Base-by-base conservation (phyloP, 2,329 filamentous ascomycete species). In the Botryosphaeria dothidea region DNA sequence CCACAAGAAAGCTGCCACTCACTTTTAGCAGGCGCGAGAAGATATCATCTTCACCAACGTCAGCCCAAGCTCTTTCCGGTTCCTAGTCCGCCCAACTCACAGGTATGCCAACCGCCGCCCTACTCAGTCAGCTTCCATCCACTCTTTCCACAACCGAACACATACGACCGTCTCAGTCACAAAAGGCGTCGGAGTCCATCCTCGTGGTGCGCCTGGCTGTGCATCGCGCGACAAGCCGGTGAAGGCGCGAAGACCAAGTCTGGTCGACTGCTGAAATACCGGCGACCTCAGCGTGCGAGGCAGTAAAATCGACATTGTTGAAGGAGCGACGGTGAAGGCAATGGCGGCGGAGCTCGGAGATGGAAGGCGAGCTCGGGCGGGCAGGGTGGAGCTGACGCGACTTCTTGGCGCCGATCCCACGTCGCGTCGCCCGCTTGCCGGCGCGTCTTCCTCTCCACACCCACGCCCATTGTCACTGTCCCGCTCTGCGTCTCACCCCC, bases 51-150 rank as follows among this genome's bases (percentile, higher is more conserved):
- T 58, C 31, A n/a, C 48, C 11, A 15, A 17, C 27, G 29, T 41
- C 34, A 65, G 66, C 62, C 56, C 58, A 49, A 29, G 36, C 31
- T 31, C 48, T 51, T 34, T 8, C 34, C 3, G 7, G 3, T n/a
- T 52, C 21, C 25, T 6, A 19, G 29, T 3, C 27, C 19, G 5
- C 45, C 8, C 31, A 45, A 63, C 57, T 54, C 73, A 76, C 78
- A 82, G 61, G 82, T 83, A 73, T 83, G 82, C 79, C 78, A 84
- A 68, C 80, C 80, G 69, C 82, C 82, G 71, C 79, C 80, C 79
- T 82, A 69, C 41, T 54, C 57, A 68, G 71, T 80, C 70, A 80
- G 77, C 66, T 63, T 68, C 34, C 46, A 27, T 57, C 56, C 56
- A 61, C 48, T 38, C 25, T 3, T 21, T n/a, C 11, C 34, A 21